Evolutionary conservation across 495 filamentous ascomycete genomes (phyloP).

Genomic region (Neurospora pannonica): DNA sequence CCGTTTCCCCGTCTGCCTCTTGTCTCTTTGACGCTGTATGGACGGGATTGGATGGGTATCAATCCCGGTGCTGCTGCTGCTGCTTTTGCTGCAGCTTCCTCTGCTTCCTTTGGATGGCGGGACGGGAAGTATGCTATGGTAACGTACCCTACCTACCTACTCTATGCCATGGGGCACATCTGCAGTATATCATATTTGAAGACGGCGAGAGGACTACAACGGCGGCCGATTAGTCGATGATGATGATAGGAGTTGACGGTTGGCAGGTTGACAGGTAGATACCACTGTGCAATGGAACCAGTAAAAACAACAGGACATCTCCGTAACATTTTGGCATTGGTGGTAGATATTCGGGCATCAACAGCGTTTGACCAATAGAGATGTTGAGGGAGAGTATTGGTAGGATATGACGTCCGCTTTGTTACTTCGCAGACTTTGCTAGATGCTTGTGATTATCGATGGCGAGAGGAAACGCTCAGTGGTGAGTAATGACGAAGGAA

Average conservation of each 20-base stretch:
- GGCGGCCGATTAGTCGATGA: background rate
- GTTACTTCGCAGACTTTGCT: background rate
- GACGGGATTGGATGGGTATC: background rate
- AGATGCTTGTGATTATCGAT: background rate
- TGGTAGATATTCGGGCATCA: background rate
- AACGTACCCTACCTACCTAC: background rate
- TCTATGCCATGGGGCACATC: background rate
- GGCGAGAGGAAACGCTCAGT: background rate
- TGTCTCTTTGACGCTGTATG: background rate
- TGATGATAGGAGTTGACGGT: background rate
- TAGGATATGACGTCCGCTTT: background rate
- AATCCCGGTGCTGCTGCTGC: background rate
- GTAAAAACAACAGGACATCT: background rate
- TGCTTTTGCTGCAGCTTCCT: background rate
- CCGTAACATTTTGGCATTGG: background rate
- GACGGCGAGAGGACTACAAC: background rate
- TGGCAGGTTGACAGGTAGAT: background rate
- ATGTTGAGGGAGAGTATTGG: background rate
- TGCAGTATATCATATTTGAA: background rate
- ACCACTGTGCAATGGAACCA: background rate
- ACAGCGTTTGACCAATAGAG: background rate
- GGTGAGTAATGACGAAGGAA: too few species aligned
- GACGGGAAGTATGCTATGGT: background rate
- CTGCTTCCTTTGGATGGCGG: background rate
- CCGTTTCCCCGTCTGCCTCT: too few species aligned